Evolutionary conservation across 2,329 filamentous ascomycete genomes (phyloP).

Genomic region (Macroventuria anomochaeta): DNA sequence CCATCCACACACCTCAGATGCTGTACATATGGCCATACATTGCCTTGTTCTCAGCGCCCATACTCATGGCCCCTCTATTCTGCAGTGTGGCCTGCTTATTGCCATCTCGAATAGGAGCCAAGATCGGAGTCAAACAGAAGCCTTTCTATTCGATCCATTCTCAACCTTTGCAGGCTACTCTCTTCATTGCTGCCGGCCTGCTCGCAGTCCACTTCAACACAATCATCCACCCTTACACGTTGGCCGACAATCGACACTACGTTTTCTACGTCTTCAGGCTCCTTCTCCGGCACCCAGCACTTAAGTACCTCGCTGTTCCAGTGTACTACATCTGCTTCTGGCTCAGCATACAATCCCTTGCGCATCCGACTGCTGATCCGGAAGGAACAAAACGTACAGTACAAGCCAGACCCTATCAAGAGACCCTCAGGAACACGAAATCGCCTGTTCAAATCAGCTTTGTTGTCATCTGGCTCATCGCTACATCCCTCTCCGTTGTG

Average conservation of each 20-base stretch:
- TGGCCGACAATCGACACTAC: conserved; percentile 96
- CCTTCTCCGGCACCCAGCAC: conserved; percentile 67
- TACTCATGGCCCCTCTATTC: conserved; percentile 67
- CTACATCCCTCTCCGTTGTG: conserved; percentile 78
- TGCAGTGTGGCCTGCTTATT: conserved; percentile 40
- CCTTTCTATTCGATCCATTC: not conserved
- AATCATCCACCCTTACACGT: conserved; percentile 91
- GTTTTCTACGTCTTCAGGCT: conserved; percentile 95
- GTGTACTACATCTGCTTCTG: conserved; percentile 76
- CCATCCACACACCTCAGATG: conserved; percentile 88
- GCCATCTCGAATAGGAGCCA: conserved; percentile 13
- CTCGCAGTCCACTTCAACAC: conserved; percentile 79
- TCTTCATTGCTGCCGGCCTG: conserved; percentile 51
- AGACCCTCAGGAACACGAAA: conserved; percentile 1
- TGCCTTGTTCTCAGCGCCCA: conserved; percentile 84
- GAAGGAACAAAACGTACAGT: not conserved
- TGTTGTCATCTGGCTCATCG: conserved; percentile 67
- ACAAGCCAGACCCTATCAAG: conserved; percentile 10
- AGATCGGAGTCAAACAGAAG: not conserved
- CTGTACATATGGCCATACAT: conserved; percentile 94
- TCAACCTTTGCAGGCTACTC: conserved; percentile 18
- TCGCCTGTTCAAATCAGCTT: conserved; percentile 50
- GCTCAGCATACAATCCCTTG: conserved; percentile 69
- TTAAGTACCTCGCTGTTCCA: conserved; percentile 72
- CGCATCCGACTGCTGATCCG: conserved; percentile 28